Conservation (phyloP, 768 basidiomycete species). For the Cyathus striatus region DNA sequence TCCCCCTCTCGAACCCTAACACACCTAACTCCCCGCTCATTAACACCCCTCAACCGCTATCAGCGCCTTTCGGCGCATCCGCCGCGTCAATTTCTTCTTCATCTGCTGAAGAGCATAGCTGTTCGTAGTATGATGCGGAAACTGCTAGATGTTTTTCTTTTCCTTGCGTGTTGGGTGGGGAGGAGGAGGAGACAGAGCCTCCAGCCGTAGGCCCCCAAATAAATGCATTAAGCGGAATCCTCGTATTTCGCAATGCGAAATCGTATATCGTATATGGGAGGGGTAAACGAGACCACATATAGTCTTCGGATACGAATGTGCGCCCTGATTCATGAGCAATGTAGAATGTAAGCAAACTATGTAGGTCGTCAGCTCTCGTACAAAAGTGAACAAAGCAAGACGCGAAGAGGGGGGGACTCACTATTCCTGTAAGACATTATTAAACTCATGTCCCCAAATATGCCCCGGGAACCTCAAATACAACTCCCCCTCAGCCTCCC, state of each 20-base stretch:
- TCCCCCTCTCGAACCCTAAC: neutral
- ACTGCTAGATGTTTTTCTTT: slow-evolving; percentile 21
- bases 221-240: slow-evolving; percentile 55
- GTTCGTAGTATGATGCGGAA: slow-evolving; percentile 43
- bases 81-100: slow-evolving; percentile 21
- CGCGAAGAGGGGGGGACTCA: slow-evolving; percentile 29
- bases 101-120: slow-evolving; percentile 32
- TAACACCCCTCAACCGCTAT: slow-evolving; percentile 12
- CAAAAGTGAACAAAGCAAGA: slow-evolving; percentile 14
- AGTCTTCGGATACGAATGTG: slow-evolving; percentile 60
- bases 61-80: slow-evolving; percentile 24
- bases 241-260: slow-evolving; percentile 43
- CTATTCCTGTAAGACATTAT: slow-evolving; percentile 61
- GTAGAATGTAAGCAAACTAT: slow-evolving; percentile 44
- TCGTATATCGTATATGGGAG: slow-evolving; percentile 52
- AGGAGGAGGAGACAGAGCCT: slow-evolving; percentile 12
- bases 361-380: slow-evolving; percentile 32
- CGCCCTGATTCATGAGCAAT: slow-evolving; percentile 44
- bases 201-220: slow-evolving; percentile 54
- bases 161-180: slow-evolving; percentile 1
- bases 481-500: slow-evolving; percentile 10
- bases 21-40: neutral
- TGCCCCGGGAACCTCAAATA: slow-evolving; percentile 51
- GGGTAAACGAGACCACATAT: slow-evolving; percentile 52
- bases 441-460: slow-evolving; percentile 57